Conservation (phyloP, 495 filamentous ascomycete species). For the Aspergillus panamensis region DNA sequence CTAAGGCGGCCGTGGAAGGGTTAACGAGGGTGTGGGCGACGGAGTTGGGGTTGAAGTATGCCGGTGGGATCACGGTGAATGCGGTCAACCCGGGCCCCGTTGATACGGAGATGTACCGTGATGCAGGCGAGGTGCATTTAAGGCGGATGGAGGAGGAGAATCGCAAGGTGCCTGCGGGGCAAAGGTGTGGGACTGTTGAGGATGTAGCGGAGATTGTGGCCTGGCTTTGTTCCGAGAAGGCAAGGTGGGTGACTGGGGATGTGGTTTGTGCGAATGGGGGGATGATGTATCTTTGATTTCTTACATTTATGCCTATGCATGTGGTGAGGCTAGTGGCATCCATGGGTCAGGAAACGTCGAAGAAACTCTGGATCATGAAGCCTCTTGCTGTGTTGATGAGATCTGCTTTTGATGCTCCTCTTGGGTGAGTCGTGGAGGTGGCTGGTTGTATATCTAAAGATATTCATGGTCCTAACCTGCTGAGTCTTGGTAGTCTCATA, state of each 20-base stretch:
- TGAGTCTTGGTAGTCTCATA: not conserved
- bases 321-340: too few species aligned
- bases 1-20: conserved; percentile 33
- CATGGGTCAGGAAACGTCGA: conserved; percentile 7
- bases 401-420: conserved; percentile 18
- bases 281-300: conserved; percentile 15
- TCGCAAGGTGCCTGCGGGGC: conserved; percentile 28
- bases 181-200: conserved; percentile 28
- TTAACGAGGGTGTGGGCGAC: conserved; percentile 31
- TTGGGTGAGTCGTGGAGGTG: not conserved
- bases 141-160: conserved; percentile 25
- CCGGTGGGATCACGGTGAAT: conserved; percentile 33
- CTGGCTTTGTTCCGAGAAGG: conserved; percentile 45
- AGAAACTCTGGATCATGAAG: conserved; percentile 27
- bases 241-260: conserved; percentile 50
- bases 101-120: conserved; percentile 34
- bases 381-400: conserved; percentile 23
- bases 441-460: too few species aligned
- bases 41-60: conserved; percentile 31
- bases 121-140: conserved; percentile 16
- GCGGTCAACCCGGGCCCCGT: conserved; percentile 38
- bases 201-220: conserved; percentile 49
- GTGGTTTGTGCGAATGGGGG: conserved; percentile 47
- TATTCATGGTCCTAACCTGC: not conserved
- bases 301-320: too few species aligned